phyloP scores from a whole-genome alignment of 2,329 filamentous ascomycete species.

The Hymenoscyphus salicellus region DNA sequence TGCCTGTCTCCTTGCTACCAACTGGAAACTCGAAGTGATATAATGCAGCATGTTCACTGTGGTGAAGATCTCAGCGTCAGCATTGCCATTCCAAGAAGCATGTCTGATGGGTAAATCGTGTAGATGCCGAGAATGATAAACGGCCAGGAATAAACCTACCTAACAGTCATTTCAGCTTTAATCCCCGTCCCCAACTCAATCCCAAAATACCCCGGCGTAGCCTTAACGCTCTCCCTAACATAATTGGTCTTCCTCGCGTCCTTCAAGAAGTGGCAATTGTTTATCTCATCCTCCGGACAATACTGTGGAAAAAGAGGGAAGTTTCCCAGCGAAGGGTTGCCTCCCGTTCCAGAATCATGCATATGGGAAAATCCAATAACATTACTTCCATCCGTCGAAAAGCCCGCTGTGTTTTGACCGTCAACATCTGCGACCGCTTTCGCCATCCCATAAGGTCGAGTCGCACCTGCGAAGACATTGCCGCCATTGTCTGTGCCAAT shows the following conservation, averaged over 20 bases:
- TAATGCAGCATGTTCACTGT: conserved; percentile 57
- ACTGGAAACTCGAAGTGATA: conserved; percentile 63
- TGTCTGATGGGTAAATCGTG: too few species aligned
- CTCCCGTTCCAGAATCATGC: conserved; percentile 47
- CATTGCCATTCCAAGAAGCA: too few species aligned
- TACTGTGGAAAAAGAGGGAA: conserved; percentile 69
- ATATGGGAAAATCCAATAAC: conserved; percentile 35
- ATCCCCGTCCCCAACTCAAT: conserved; percentile 57
- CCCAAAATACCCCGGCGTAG: conserved; percentile 63
- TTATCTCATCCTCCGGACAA: conserved; percentile 59
- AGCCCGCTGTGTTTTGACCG: conserved; percentile 55
- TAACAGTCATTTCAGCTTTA: conserved; percentile 63
- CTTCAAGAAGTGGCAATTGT: conserved; percentile 61
- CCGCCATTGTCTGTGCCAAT: conserved; percentile 21
- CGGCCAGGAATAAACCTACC: too few species aligned
- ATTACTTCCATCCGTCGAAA: conserved; percentile 46
- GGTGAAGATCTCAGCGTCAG: too few species aligned
- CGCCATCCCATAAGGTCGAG: conserved; percentile 48
- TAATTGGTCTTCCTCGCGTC: conserved; percentile 39
- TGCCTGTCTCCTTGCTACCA: conserved; percentile 36
- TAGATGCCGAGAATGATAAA: too few species aligned
- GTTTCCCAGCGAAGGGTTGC: conserved; percentile 63
- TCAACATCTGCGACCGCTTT: conserved; percentile 56
- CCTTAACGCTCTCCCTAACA: conserved; percentile 49
- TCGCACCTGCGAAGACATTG: conserved; percentile 56